Evolutionary conservation across 768 basidiomycete species (phyloP).

Genomic region (Russula earlei): DNA sequence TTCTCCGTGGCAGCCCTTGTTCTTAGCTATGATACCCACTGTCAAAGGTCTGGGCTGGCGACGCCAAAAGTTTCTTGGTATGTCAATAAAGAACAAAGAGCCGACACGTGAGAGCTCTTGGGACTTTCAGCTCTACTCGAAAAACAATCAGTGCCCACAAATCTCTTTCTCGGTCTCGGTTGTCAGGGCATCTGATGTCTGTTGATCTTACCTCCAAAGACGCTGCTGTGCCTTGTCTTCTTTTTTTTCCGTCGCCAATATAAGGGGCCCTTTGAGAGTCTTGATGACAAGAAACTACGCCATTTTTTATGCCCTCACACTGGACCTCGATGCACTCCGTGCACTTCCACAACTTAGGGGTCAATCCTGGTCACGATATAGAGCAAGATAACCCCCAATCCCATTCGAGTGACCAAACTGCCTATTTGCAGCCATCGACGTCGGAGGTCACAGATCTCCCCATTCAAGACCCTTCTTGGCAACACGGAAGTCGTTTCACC

Average conservation of each 20-base stretch:
- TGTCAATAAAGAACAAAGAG: background rate
- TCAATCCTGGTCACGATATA: too few species aligned
- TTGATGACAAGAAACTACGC: background rate
- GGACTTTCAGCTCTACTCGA: background rate
- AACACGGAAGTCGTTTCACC: background rate
- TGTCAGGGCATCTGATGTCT: background rate
- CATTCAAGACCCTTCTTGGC: background rate
- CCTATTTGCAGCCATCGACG: background rate
- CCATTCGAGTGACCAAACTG: background rate
- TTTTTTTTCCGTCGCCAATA: background rate
- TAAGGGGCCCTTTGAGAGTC: background rate
- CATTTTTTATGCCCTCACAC: background rate
- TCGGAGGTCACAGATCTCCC: background rate
- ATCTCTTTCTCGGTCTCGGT: background rate
- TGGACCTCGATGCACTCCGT: background rate
- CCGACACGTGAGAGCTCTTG: background rate
- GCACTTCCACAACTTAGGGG: background rate
- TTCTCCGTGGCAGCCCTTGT: background rate
- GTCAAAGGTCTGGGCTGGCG: background rate
- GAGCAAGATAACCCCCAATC: background rate
- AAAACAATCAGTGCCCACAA: background rate
- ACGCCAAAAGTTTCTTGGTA: background rate
- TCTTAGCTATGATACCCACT: background rate
- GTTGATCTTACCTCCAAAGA: background rate
- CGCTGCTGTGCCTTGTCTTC: background rate